phyloP scores from a whole-genome alignment of 2,329 filamentous ascomycete genomes.

The Pseudocercospora crystallina region DNA sequence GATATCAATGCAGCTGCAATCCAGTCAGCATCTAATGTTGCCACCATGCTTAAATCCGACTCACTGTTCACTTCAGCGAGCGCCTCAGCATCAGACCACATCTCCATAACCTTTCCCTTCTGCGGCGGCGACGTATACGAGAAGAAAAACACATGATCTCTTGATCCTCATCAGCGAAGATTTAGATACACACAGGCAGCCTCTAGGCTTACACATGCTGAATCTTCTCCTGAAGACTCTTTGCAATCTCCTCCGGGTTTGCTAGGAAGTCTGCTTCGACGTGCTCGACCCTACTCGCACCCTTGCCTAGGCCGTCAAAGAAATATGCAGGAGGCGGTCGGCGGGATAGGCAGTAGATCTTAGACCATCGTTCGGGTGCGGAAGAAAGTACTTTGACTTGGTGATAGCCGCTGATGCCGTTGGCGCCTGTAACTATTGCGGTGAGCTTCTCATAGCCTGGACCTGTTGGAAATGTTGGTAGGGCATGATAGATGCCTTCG shows the following conservation, averaged over 20 bases:
- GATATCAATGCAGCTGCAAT: conserved; percentile 3
- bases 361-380: conserved; percentile 48
- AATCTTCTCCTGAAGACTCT: conserved; percentile 26
- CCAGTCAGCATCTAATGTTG: too few species aligned
- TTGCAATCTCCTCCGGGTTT: conserved; percentile 34
- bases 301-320: conserved; percentile 16
- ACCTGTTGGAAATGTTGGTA: conserved; percentile 40
- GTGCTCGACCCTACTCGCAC: conserved; percentile 20
- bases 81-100: conserved; percentile 38
- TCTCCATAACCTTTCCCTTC: conserved; percentile 26
- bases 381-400: conserved; percentile 49
- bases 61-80: conserved; percentile 32
- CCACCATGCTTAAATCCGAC: too few species aligned
- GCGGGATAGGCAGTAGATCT: conserved; percentile 51
- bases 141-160: conserved; percentile 53
- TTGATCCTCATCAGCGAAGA: conserved; percentile 30
- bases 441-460: conserved; percentile 42
- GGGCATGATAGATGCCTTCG: conserved; percentile 48
- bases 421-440: conserved; percentile 53
- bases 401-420: conserved; percentile 52
- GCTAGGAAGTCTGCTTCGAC: conserved; percentile 35
- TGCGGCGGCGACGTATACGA: conserved; percentile 46
- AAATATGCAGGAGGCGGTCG: conserved; percentile 40
- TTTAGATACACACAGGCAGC: neutral
- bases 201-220: conserved; percentile 7